Evolutionary conservation across 1,139 yeast genomes (phyloP).

Genomic region (Yamadazyma mexicana): DNA sequence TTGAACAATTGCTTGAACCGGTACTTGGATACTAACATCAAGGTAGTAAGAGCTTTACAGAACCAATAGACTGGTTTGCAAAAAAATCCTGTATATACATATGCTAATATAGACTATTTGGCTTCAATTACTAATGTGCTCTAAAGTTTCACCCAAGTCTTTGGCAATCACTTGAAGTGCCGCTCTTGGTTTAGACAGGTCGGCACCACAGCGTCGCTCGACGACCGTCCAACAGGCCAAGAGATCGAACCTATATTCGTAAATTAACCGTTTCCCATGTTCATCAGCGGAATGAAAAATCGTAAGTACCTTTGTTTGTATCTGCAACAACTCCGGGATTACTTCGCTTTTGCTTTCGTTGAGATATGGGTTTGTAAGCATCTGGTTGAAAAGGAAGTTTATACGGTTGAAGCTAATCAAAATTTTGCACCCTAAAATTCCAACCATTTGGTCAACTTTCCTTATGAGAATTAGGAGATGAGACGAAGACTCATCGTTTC

Average conservation of each 20-base stretch:
- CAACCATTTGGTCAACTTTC: conserved; percentile 7
- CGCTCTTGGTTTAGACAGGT: conserved; percentile 1
- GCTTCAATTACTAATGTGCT: too few relatives aligned
- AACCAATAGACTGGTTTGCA: conserved; percentile 22
- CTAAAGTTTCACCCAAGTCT: conserved; percentile 8
- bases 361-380: conserved; percentile 28
- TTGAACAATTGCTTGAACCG: conserved; percentile 80
- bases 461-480: conserved; percentile 8
- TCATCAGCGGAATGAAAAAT: conserved; percentile 13
- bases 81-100: conserved; percentile 1
- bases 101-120: too few relatives aligned
- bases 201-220: conserved; percentile 5
- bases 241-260: conserved; percentile 35
- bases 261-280: conserved; percentile 21
- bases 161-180: conserved; percentile 4
- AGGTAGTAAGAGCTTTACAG: conserved; percentile 64
- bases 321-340: conserved; percentile 15
- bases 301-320: conserved; percentile 19
- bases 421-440: conserved; percentile 8
- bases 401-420: conserved; percentile 30
- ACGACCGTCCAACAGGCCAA: conserved; percentile 31
- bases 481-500: conserved; percentile 10
- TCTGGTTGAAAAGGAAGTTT: conserved; percentile 28
- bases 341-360: conserved; percentile 20
- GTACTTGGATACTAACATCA: conserved; percentile 83